Evolutionary conservation across 2,329 filamentous ascomycete species (phyloP), one percentile per base, ranked within the genome.

Genomic region (Penicillium sp.): DNA sequence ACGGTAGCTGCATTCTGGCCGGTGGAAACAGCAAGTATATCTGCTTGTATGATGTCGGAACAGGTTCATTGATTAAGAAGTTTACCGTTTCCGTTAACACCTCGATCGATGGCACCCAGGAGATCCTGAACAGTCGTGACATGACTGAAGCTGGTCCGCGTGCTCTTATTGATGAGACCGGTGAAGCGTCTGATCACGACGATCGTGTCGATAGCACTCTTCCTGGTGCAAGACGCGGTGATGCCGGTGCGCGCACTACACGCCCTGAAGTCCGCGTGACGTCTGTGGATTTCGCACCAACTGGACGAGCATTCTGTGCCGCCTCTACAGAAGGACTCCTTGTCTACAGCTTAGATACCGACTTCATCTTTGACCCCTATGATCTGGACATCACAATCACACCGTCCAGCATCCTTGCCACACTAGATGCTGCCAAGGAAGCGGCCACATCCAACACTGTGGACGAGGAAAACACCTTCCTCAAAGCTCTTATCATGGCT

Each of bases 11-110:
- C 66, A 80, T 99, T 11, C 80, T 99, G 38, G 94, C 93, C 0
- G 92, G 86, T 45, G 94, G 94, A 31, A 96, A 94, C 80, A 97
- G 91, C 86, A 99, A 99, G 77, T 97, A 96, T 73, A 97, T 99
- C 50, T 97, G 94, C 71, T 75, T 99, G 55, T 99, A 99, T 76
- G 93, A 95, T n/a, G 90, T 96, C 31, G 86, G 87, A 55, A 96
- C 93, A 0, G 91, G 94, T 72, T 91, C 94, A 0, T 78, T 99
- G 11, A 80, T 97, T 53, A 96, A 95, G 73, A 97, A 97, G 71
- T 99, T 89, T 70, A 97, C 93, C 1, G 92, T 97, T 67, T 96
- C 90, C 65, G 85, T 96, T 68, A 99, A 99, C 73, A 80, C 97
- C n/a, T 96, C 92, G 1, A 80, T 99, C 3, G 92, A 96, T 19